Percentiles rank a stretch among this genome's conserved stretches.
These are phyloP conservation scores for Tricholoma terreum DNA, from an alignment of 768 basidiomycete species.

Conservation along the genomic window DNA sequence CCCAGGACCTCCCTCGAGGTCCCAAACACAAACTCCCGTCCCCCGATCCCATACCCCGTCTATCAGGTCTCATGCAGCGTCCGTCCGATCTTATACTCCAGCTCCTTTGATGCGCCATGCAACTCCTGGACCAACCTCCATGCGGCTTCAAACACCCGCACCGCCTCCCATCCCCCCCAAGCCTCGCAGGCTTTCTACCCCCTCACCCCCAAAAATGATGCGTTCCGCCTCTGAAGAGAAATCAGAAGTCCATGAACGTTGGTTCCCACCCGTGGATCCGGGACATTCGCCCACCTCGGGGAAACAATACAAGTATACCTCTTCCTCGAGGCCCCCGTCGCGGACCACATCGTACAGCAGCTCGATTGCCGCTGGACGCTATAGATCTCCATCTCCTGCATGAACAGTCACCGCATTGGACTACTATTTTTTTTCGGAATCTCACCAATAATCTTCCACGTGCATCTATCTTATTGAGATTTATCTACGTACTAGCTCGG, in stretches of 20 bases:
- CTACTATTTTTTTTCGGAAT: slow-evolving; percentile 14
- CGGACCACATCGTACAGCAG: slow-evolving; percentile 23
- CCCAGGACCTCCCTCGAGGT: slow-evolving; percentile 31
- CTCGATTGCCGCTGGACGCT: slow-evolving; percentile 14
- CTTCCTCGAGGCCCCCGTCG: slow-evolving; percentile 25
- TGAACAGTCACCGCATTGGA: slow-evolving; percentile 14
- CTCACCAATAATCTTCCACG: slow-evolving; percentile 9
- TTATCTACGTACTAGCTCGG: slow-evolving; percentile 13
- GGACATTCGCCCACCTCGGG: slow-evolving; percentile 8
- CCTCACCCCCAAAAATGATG: slow-evolving; percentile 55
- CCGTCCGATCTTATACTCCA: slow-evolving; percentile 39
- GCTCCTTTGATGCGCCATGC: slow-evolving; percentile 37
- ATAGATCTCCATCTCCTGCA: slow-evolving; percentile 20
- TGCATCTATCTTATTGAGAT: slow-evolving; percentile 32
- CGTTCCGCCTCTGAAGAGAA: slow-evolving; percentile 70
- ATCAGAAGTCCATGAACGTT: slow-evolving; percentile 56
- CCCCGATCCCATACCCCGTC: slow-evolving; percentile 21
- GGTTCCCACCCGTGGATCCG: slow-evolving; percentile 50
- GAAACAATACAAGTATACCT: slow-evolving; percentile 12
- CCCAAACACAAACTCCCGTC: slow-evolving; percentile 18
- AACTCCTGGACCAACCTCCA: slow-evolving; percentile 33
- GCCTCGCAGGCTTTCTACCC: slow-evolving; percentile 48
- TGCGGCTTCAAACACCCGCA: slow-evolving; percentile 36
- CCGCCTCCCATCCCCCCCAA: slow-evolving; percentile 37
- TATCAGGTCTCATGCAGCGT: slow-evolving; percentile 22